These are phyloP conservation scores for Polyrhizophydium stewartii DNA, from an alignment of 371 early-diverging fungal genomes.

Conservation along the genomic window DNA sequence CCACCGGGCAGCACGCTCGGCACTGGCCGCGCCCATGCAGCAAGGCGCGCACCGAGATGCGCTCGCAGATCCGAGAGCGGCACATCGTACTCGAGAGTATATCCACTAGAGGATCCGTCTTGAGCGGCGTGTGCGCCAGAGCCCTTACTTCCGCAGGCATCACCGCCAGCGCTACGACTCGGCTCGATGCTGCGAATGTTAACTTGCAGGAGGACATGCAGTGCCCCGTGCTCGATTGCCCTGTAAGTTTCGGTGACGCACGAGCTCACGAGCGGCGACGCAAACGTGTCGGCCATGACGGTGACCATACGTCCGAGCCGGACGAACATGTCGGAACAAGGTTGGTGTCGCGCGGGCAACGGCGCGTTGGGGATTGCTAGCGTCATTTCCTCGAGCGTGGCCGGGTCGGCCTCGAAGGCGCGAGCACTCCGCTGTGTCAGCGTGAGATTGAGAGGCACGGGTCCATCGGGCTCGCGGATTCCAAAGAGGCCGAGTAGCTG, in stretches of 20 bases:
- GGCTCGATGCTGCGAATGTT: too few species aligned
- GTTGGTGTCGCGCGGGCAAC: background rate
- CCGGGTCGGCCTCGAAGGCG: background rate
- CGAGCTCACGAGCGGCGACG: background rate
- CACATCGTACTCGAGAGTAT: background rate
- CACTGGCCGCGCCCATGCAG: conserved; percentile 1
- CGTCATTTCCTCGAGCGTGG: background rate
- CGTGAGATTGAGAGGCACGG: background rate
- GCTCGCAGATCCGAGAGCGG: background rate
- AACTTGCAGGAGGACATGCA: background rate
- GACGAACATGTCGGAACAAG: background rate
- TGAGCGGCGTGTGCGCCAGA: too few species aligned
- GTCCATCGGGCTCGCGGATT: background rate
- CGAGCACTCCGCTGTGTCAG: background rate
- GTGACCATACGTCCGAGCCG: background rate
- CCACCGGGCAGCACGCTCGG: background rate
- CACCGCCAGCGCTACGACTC: too few species aligned
- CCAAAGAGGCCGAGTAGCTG: background rate
- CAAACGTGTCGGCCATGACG: background rate
- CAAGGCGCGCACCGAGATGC: background rate
- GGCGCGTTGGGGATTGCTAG: too few species aligned
- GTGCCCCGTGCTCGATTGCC: background rate
- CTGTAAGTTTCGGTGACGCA: conserved; percentile 3
- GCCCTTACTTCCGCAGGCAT: too few species aligned
- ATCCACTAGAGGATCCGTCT: too few species aligned